These are phyloP conservation scores for Aspergillus alliaceus DNA, from an alignment of 2,329 filamentous ascomycete species.

Conservation along the genomic window DNA sequence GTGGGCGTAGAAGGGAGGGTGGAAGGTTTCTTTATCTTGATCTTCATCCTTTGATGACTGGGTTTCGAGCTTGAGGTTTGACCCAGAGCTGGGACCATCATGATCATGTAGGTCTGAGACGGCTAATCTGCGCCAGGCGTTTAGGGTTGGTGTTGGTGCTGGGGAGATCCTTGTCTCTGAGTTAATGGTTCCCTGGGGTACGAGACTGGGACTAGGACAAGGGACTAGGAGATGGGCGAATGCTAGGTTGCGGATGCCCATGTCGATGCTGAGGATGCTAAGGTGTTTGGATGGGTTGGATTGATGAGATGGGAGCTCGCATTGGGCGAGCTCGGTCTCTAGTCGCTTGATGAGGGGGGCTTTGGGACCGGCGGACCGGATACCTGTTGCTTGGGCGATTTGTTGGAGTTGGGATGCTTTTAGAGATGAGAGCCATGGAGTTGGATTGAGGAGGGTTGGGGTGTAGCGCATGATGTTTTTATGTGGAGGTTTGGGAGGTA, in stretches of 20 bases:
- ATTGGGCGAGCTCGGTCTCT: slow-evolving; percentile 21
- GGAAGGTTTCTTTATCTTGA: slow-evolving; percentile 40
- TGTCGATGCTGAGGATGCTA: slow-evolving; percentile 74
- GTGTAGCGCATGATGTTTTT: slow-evolving; percentile 12
- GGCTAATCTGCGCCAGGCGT: slow-evolving; percentile 44
- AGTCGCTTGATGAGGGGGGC: slow-evolving; percentile 54
- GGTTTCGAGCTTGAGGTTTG: no score
- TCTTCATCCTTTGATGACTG: neutral
- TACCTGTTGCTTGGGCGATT: slow-evolving; percentile 62
- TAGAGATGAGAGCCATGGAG: slow-evolving; percentile 41
- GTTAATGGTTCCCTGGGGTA: no score
- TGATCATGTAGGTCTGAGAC: slow-evolving; percentile 30
- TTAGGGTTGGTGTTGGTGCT: slow-evolving; percentile 25
- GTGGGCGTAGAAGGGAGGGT: slow-evolving; percentile 53
- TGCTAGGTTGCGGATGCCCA: slow-evolving; percentile 80
- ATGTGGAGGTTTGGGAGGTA: neutral
- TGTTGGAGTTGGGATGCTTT: slow-evolving; percentile 57
- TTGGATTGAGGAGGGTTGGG: neutral
- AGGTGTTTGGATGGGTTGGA: neutral
- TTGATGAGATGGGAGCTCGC: slow-evolving; percentile 1
- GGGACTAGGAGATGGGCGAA: slow-evolving; percentile 61
- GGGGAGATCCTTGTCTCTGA: no score
- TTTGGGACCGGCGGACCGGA: slow-evolving; percentile 62
- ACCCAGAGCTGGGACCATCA: no score
- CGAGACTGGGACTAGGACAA: neutral